Percentiles rank a stretch among this genome's conserved stretches.
Evolutionary conservation across 768 basidiomycete genomes (phyloP).

Genomic region (Leccinum subgranulosum): DNA sequence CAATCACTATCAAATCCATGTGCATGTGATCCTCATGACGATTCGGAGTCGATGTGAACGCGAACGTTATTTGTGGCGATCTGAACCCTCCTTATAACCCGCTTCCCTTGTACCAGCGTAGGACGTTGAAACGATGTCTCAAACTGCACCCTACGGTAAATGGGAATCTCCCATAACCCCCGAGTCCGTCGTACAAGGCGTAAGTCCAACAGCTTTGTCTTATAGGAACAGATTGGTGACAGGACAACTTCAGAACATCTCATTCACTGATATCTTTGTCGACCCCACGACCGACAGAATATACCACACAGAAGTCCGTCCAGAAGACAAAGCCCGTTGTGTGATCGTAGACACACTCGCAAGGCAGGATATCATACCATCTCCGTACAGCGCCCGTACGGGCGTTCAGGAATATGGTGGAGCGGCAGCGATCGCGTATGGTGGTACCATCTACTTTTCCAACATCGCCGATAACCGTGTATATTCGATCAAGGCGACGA

Average conservation of each 20-base stretch:
- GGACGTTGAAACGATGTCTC: constrained; percentile 11
- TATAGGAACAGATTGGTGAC: constrained; percentile 1
- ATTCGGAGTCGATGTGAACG: not conserved
- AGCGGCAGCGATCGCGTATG: constrained; percentile 52
- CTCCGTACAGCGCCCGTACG: constrained; percentile 53
- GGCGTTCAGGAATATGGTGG: constrained; percentile 75
- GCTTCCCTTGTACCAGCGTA: not conserved
- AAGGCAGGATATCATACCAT: constrained; percentile 48
- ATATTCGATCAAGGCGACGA: constrained; percentile 37
- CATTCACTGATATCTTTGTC: constrained; percentile 45
- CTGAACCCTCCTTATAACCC: not conserved
- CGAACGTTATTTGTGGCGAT: not conserved
- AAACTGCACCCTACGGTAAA: constrained; percentile 52
- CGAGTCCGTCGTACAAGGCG: constrained; percentile 47
- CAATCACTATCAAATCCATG: not conserved
- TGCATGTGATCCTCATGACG: not conserved
- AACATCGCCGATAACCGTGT: constrained; percentile 51
- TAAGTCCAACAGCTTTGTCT: constrained; percentile 23
- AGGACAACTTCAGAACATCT: constrained; percentile 23
- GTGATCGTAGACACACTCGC: constrained; percentile 54
- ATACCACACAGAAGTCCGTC: constrained; percentile 60
- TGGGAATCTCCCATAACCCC: constrained; percentile 60
- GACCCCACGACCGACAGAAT: constrained; percentile 45
- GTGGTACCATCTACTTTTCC: constrained; percentile 56
- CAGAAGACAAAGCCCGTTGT: constrained; percentile 51